Evolutionary conservation across 768 basidiomycete genomes (phyloP), one percentile per base, ranked within the genome.

Genomic region (Hygrocybe coccinea): DNA sequence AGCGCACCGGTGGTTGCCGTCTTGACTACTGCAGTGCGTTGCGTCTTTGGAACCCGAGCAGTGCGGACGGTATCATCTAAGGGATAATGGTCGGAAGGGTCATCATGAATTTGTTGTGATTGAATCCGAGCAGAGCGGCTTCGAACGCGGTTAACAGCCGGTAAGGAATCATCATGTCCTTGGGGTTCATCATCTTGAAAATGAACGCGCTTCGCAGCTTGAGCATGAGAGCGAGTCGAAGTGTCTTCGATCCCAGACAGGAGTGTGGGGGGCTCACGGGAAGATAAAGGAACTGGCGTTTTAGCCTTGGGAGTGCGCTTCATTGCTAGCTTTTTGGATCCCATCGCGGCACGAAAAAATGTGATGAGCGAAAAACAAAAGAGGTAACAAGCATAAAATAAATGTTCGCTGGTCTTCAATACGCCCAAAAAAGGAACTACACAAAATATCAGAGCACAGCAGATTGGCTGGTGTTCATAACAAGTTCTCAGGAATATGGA

Each of bases 211-310:
- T 29, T 29, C 29, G 8, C 39, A 41, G 39, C 39, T 41, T 21
- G 39, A 41, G 39, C 39, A 41, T 41, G 19, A 3, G 15, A 41
- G 39, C 12, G 25, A 64, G 67, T 4, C 65, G 79, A 15, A 69
- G 71, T 33, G 77, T 76, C 0, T 65, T 67, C 10, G 19, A 11
- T 41, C 15, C 39, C 39, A 41, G 39, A 41, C 39, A 41, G 39
- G 14, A 21, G 39, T 41, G 39, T 11, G 39, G 39, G 19, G 39
- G 39, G 39, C 39, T 41, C 39, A 41, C 19, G 11, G 39, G 39
- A 41, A 41, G 39, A 41, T 41, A 21, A 21, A 15, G 39, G 19
- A 21, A 41, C 19, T 41, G 39, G 39, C 39, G 15, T 3, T 41
- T 41, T 41, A 21, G 19, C 39, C 39, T 41, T 41, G 39, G 39